Evolutionary conservation across 140 eudicot species (phyloP), one percentile per base, ranked within the genome.

Genomic region (Bidens hawaiensis): DNA sequence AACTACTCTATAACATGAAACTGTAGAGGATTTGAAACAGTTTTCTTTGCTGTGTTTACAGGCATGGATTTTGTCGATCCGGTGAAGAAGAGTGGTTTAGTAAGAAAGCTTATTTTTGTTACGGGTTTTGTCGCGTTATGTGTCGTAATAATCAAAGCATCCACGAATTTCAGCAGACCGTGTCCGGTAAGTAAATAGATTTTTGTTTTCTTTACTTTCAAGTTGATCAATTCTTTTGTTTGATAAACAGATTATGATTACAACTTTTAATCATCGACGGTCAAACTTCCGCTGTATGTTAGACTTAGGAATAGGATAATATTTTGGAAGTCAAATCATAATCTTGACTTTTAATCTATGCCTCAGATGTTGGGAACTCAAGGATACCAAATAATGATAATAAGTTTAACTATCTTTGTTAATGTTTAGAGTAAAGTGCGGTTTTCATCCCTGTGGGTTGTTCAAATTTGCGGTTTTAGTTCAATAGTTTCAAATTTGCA

Each of bases 31-130:
- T 55, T 27, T 69, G 63, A 65, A 49, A 52, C 34, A 15, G 4
- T 53, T 13, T 40, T 18, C 1, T 53, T 69, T 60, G 57, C n/a
- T 64, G 26, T 73, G 67, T 74, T 67, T 43, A 8, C 57, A 90
- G 97, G 95, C 58, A 81, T 91, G 96, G 98, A 91, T 65, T 87
- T 76, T 45, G 74, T 68, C 53, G 98, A 91, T 69, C 96, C 96
- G 4, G 85, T 87, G 80, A 82, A 88, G 71, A 91, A 82, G 77
- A 77, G 76, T 61, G 83, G 72, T 73, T n/a, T 73, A 64, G 67
- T 58, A 46, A 88, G 91, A 41, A 91, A 78, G 69, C 69, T 91
- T 63, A 38, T 91, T 63, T 75, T 87, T 78, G 93, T 80, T 63
- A 79, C 89, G 1, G 64, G 73, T 58, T 82, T 91, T 26, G 70